Base-by-base conservation (phyloP, 2,329 filamentous ascomycete species). In the Nakataea oryzae region DNA sequence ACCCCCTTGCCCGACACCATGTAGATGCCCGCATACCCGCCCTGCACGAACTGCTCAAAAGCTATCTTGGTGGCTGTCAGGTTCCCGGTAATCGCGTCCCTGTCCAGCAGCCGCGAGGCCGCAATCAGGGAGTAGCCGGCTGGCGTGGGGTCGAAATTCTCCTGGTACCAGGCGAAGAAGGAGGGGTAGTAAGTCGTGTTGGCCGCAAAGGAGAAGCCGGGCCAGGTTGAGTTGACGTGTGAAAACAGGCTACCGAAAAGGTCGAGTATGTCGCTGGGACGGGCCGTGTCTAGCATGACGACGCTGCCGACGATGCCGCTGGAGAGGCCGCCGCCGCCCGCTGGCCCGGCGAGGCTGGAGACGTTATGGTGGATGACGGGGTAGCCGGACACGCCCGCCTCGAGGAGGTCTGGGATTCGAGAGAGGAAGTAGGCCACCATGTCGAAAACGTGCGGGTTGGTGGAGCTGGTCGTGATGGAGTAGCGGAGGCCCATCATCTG, bases 361-460 rank as follows among this genome's bases (percentile, higher is more conserved):
- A 62, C 61, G 24, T 63, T 57, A 4, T 72, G 69, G 0, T 72
- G 71, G 29, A 85, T 70, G 28, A 69, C 68, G 32, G 77, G 76
- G 66, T 81, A 83, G 1, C 78, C 78, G 0, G 69, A 80, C 8
- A 84, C 73, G 5, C 83, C 83, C 0, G 76, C 75, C 26, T 81
- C 78, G 11, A 76, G 76, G 0, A 86, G 72, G 0, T 70, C 66
- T 0, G 82, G 80, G 8, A 82, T 74, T 12, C 74, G 70, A 0
- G 75, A 75, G 5, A 82, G 72, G 61, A 81, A 74, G 27, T 77
- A 79, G 0, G 76, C 72, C 1, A 84, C 70, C 1, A 81, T 73
- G 9, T 81, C 73, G 65, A 76, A 81, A 62, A 78, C 79, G 29
- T 72, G 68, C 0, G 75, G 70, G 9, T 73, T 70, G 6, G 69